These are phyloP conservation scores for Sclerotinia nivalis DNA, from an alignment of 2,329 filamentous ascomycete genomes.

Conservation along the genomic window DNA sequence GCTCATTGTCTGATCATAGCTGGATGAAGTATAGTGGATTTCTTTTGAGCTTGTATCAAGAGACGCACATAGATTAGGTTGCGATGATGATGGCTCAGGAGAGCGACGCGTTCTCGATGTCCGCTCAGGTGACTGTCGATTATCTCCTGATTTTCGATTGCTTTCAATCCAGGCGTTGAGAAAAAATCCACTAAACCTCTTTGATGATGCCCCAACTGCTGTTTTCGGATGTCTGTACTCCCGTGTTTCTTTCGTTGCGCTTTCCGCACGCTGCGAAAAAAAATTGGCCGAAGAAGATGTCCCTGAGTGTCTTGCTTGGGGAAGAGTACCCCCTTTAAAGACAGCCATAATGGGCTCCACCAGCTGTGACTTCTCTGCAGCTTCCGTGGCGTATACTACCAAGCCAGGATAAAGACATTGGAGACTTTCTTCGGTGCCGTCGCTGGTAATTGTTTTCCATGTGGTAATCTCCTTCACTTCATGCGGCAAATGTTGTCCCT, in stretches of 20 bases:
- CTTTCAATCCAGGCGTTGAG: neutral
- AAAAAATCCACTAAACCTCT: neutral
- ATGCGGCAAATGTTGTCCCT: neutral
- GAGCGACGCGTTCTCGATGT: neutral
- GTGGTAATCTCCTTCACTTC: neutral
- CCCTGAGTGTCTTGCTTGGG: neutral
- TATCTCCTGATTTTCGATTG: neutral
- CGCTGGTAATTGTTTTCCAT: constrained; percentile 1
- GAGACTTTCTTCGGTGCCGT: neutral
- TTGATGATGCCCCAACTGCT: too few species aligned
- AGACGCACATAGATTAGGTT: neutral
- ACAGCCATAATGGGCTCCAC: neutral
- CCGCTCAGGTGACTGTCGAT: neutral
- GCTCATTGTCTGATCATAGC: neutral
- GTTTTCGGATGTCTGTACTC: neutral
- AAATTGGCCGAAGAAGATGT: neutral
- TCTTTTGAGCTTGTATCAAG: neutral
- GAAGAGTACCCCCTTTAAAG: neutral
- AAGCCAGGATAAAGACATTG: neutral
- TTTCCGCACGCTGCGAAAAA: neutral
- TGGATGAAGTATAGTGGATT: neutral
- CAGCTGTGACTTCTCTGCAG: neutral
- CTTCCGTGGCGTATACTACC: neutral
- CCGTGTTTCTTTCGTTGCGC: neutral
- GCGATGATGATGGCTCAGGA: constrained; percentile 8